A percentile compares a stretch with the other conserved stretches of the same genome.
These are phyloP conservation scores for Phytophthora sp. DNA, from an alignment of 352 stramenopile genomes.

Conservation along the genomic window DNA sequence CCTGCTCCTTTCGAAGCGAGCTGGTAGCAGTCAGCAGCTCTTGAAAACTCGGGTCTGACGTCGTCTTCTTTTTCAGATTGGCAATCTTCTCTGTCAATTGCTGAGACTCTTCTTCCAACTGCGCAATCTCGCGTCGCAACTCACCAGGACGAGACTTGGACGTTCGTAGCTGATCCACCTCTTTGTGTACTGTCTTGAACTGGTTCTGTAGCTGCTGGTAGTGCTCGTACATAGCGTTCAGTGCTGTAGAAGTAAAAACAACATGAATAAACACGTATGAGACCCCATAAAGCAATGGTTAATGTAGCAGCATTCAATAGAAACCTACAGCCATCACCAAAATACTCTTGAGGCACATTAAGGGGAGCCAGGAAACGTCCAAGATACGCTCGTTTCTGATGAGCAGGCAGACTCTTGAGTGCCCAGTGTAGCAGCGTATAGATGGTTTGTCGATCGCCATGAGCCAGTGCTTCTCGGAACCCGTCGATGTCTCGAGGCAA, in stretches of 20 bases:
- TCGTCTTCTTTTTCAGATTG: constrained; percentile 89
- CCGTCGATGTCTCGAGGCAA: constrained; percentile 73
- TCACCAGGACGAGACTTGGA: constrained; percentile 85
- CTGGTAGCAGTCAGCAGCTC: constrained; percentile 92
- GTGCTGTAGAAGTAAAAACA: constrained; percentile 31
- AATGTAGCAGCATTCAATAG: background rate
- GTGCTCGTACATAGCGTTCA: constrained; percentile 86
- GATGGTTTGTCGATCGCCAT: constrained; percentile 88
- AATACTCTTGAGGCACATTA: constrained; percentile 93
- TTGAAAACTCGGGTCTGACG: constrained; percentile 68
- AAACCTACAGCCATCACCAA: constrained; percentile 83
- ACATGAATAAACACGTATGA: constrained; percentile 1
- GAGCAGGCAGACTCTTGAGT: constrained; percentile 82
- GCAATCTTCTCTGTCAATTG: constrained; percentile 93
- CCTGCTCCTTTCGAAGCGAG: constrained; percentile 92
- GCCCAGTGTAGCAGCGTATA: constrained; percentile 94
- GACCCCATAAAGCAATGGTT: background rate
- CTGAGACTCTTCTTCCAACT: constrained; percentile 91
- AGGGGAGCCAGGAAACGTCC: constrained; percentile 92
- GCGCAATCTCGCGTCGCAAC: constrained; percentile 89
- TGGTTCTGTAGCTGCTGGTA: constrained; percentile 94
- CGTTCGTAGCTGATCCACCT: constrained; percentile 83
- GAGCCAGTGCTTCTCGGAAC: constrained; percentile 78
- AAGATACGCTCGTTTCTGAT: constrained; percentile 95
- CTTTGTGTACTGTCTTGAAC: constrained; percentile 92